These are phyloP conservation scores for Phytophthora pistaciae DNA, from an alignment of 352 stramenopile genomes.

Conservation along the genomic window DNA sequence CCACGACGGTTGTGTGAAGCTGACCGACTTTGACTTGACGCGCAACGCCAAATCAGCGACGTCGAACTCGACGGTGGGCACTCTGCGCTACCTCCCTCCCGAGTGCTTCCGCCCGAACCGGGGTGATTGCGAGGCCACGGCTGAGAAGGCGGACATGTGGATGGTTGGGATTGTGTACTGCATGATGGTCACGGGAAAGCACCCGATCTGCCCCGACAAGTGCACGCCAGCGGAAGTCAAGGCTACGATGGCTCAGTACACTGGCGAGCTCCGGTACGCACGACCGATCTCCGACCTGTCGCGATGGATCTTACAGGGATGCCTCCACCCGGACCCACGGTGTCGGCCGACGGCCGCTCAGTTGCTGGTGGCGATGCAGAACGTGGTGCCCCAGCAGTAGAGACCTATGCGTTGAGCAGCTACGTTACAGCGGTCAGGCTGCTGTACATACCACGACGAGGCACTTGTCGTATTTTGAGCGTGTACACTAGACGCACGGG, in stretches of 20 bases:
- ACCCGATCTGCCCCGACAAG: constrained; percentile 76
- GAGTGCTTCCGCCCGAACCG: constrained; percentile 74
- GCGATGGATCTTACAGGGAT: constrained; percentile 75
- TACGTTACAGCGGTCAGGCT: constrained; percentile 34
- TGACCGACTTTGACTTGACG: constrained; percentile 94
- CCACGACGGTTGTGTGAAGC: constrained; percentile 83
- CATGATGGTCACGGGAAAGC: constrained; percentile 82
- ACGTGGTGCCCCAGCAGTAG: constrained; percentile 40
- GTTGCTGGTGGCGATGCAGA: constrained; percentile 66
- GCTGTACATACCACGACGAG: constrained; percentile 52
- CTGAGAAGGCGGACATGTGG: constrained; percentile 86
- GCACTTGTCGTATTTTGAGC: constrained; percentile 50
- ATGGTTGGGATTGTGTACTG: constrained; percentile 85
- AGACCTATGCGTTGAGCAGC: constrained; percentile 34
- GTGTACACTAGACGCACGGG: constrained; percentile 64
- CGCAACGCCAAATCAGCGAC: constrained; percentile 67
- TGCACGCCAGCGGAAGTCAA: constrained; percentile 63
- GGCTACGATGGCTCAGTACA: constrained; percentile 39
- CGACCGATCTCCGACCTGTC: constrained; percentile 62
- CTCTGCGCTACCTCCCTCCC: constrained; percentile 76
- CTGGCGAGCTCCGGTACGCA: constrained; percentile 47
- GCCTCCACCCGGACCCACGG: constrained; percentile 69
- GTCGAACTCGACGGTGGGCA: constrained; percentile 72
- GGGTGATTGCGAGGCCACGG: constrained; percentile 67
- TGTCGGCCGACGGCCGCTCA: constrained; percentile 72